Evolutionary conservation across 495 filamentous ascomycete species (phyloP), one percentile per base, ranked within the genome.

Genomic region (Parmelia sp.): DNA sequence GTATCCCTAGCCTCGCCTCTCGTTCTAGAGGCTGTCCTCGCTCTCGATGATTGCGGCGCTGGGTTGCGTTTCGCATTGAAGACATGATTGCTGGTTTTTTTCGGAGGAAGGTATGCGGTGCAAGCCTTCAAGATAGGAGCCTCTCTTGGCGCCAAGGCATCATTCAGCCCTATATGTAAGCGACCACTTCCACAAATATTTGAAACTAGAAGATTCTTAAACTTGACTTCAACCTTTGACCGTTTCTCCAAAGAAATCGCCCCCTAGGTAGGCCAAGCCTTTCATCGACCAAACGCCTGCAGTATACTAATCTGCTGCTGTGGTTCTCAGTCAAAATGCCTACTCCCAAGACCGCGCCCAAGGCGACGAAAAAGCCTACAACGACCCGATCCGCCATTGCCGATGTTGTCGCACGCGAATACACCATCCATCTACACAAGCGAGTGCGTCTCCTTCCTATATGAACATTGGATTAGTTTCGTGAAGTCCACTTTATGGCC

Each of bases 351-450:
- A 66, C 69, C 37, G 29, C 57, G 39, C 66, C 69, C 31, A 66
- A 60, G 37, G 53, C 64, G 14, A 69, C 69, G 39, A 64, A 65
- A 10, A 71, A 71, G 47, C 63, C 63, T 57, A 66, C 63, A 29
- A 59, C 64, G 15, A 62, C 61, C 15, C 90, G 92, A 75, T 96
- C 92, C 76, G 94, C 94, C 80, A 96, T 97, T 78, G 88, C 90
- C 75, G 92, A 97, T 80, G 95, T 97, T 73, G 94, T 99, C 75
- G 87, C 94, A 65, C 91, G 94, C 84, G 95, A 99, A 84, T 99
- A 97, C 86, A 99, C 94, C 78, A 99, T 99, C 84, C 93, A 99
- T 86, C 81, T 99, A 68, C 94, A 99, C 89, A 97, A 96, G 87
- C 87, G 92, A 79, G 94, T 97, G 95, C 78, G 90, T 90, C 78